Evolutionary conservation across 2,329 filamentous ascomycete species (phyloP).

Genomic region (Claviceps maximensis): DNA sequence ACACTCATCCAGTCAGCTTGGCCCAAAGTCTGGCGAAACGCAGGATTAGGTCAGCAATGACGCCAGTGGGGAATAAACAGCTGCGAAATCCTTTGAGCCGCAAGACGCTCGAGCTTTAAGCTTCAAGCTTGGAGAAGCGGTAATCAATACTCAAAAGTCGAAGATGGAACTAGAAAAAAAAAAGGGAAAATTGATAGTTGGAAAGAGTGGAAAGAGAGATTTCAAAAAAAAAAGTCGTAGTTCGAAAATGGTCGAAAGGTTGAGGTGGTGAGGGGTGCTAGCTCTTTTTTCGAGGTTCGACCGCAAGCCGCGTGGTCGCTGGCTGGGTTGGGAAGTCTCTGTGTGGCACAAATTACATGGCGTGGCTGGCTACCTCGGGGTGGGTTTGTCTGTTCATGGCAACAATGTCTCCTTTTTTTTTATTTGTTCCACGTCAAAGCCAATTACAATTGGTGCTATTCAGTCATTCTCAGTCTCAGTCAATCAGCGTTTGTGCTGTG

Average conservation of each 20-base stretch:
- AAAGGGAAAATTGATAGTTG: background rate
- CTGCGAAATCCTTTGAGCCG: background rate
- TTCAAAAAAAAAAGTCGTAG: background rate
- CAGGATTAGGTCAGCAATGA: slow-evolving; percentile 28
- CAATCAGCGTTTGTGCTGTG: background rate
- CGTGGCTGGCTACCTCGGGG: slow-evolving; percentile 19
- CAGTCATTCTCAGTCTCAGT: slow-evolving; percentile 1
- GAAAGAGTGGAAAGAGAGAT: background rate
- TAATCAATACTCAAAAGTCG: background rate
- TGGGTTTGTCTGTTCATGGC: slow-evolving; percentile 12
- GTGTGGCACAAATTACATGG: slow-evolving; percentile 18
- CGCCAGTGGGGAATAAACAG: slow-evolving; percentile 15
- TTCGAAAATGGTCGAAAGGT: background rate
- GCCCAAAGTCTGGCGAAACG: slow-evolving; percentile 8
- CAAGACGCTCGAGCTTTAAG: background rate
- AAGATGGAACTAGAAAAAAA: background rate
- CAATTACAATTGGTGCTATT: slow-evolving; percentile 8
- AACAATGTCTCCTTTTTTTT: slow-evolving; percentile 1
- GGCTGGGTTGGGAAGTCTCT: slow-evolving; percentile 19
- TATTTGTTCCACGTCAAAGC: slow-evolving; percentile 6
- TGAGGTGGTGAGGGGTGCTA: background rate
- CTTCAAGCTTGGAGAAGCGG: too few relatives aligned
- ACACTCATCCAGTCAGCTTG: slow-evolving; percentile 12
- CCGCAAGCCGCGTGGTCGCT: background rate
- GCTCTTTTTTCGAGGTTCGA: slow-evolving; percentile 1